Evolutionary conservation across 208 protist genomes (phyloP).

Genomic region (Acanthamoeba rhysodes): DNA sequence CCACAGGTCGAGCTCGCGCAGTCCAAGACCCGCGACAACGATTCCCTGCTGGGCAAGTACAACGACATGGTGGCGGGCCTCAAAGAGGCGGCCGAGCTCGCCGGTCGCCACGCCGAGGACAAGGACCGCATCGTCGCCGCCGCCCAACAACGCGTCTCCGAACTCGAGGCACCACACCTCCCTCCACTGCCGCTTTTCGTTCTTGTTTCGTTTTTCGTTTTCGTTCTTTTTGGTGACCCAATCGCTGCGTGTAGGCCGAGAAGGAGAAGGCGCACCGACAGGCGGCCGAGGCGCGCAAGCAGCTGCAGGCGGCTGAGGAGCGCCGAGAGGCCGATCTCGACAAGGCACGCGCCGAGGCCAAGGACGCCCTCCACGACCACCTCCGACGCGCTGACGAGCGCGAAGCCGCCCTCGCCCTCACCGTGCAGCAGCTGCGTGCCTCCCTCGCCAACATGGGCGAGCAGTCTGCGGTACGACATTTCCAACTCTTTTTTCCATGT

Average conservation of each 20-base stretch:
- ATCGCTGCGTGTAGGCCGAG: not conserved
- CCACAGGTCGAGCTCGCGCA: not conserved
- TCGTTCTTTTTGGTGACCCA: not conserved
- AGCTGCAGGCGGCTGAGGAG: slow-evolving; percentile 28
- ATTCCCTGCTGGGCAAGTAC: slow-evolving; percentile 29
- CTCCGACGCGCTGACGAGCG: not conserved
- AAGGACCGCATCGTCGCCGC: slow-evolving; percentile 11
- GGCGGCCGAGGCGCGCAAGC: not conserved
- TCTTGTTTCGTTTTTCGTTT: not conserved
- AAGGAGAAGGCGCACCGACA: not conserved
- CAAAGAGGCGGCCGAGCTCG: slow-evolving; percentile 29
- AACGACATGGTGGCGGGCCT: slow-evolving; percentile 22
- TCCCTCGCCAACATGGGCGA: not conserved
- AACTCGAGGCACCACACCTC: not conserved
- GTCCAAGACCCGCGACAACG: slow-evolving; percentile 6
- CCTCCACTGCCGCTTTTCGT: not conserved
- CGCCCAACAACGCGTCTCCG: not conserved
- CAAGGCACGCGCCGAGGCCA: not conserved
- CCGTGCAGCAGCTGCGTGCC: slow-evolving; percentile 45
- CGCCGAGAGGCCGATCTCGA: slow-evolving; percentile 15
- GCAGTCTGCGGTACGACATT: not conserved
- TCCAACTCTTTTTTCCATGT: not conserved
- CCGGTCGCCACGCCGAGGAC: not conserved
- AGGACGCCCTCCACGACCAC: not conserved
- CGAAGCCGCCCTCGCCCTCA: not conserved